Base-by-base conservation (phyloP, 768 basidiomycete species). In the Amanita inopinata region DNA sequence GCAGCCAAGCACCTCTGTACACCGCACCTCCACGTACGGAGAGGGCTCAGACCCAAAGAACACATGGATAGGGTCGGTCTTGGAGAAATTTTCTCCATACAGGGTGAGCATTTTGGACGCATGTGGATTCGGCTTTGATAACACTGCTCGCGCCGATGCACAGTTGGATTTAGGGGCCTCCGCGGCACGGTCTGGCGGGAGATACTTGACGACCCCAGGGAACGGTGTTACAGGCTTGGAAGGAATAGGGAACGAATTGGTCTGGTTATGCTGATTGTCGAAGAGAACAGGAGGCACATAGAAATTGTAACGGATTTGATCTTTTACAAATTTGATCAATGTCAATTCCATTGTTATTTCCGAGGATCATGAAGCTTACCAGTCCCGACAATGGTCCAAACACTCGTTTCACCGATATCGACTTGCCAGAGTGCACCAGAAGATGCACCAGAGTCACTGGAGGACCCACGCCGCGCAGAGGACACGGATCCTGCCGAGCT, bases 331-430 rank as follows among this genome's bases (percentile, higher is more conserved):
- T 33, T 40, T 45, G 43, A 49, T 56, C 25, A 57, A 51, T 40
- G 33, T 46, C 33, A 45, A 41, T 25, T 20, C 22, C 24, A 22
- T 6, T 31, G 14, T 24, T 25, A 28, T 28, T 7, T 28, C 27
- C 27, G 27, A 27, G 14, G n/a, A 30, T 15, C 27, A 44, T 15
- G 12, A n/a, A 27, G 55, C 71, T 61, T 59, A 89, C 87, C 87
- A 49, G 86, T 90, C 51, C 90, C 88, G 47, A 91, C 87, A 51
- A 92, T 88, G 3, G 90, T 92, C 90, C 90, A 93, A 17, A 91
- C 85, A 56, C 87, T 89, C 22, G 88, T 89, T 66, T 92, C 89
- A 48, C 89, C 89, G 45, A 90, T 89, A 59, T 92, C 89, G 42
- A 91, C 82, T 56, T 82, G 82, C 87, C 85, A 90, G 17, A 86